These are phyloP conservation scores for Sporothrix dimorphospora DNA, from an alignment of 2,329 filamentous ascomycete genomes.

Conservation along the genomic window DNA sequence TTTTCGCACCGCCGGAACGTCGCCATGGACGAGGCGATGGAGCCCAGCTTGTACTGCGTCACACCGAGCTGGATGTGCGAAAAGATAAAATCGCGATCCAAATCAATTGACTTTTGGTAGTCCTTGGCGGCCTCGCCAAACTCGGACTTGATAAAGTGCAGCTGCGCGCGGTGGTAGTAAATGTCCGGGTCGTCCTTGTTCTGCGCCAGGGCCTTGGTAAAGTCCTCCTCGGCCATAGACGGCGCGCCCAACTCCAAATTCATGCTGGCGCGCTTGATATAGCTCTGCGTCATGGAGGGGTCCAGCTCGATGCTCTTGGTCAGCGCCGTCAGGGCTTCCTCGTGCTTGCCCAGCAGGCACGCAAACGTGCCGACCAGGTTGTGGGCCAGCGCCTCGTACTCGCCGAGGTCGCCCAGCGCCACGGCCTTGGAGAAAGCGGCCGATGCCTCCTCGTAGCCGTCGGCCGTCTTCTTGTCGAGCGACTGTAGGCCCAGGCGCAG, in stretches of 20 bases:
- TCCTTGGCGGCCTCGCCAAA: slow-evolving; percentile 94
- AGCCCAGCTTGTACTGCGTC: slow-evolving; percentile 99
- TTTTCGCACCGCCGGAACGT: slow-evolving; percentile 97
- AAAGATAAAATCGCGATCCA: slow-evolving; percentile 96
- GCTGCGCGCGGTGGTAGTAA: slow-evolving; percentile 97
- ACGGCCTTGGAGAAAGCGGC: slow-evolving; percentile 85
- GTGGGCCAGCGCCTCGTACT: slow-evolving; percentile 87
- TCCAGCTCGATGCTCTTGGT: slow-evolving; percentile 93
- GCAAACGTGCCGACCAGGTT: slow-evolving; percentile 97
- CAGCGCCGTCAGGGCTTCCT: slow-evolving; percentile 79
- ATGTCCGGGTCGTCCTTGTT: slow-evolving; percentile 92
- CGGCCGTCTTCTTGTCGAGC: slow-evolving; percentile 82
- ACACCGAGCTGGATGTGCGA: slow-evolving; percentile 99
- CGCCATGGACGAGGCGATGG: slow-evolving; percentile 95
- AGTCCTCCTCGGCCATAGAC: slow-evolving; percentile 84
- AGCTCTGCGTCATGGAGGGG: slow-evolving; percentile 87
- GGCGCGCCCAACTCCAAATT: slow-evolving; percentile 89
- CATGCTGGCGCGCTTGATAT: slow-evolving; percentile 98
- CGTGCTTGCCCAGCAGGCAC: slow-evolving; percentile 87
- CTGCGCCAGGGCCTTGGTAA: slow-evolving; percentile 80
- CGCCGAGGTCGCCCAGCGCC: slow-evolving; percentile 76
- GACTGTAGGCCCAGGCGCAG: slow-evolving; percentile 80
- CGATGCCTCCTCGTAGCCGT: slow-evolving; percentile 88
- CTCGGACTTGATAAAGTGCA: slow-evolving; percentile 96
- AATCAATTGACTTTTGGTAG: slow-evolving; percentile 98